Base-by-base conservation (phyloP, 768 basidiomycete species). In the Amanita exitialis region DNA sequence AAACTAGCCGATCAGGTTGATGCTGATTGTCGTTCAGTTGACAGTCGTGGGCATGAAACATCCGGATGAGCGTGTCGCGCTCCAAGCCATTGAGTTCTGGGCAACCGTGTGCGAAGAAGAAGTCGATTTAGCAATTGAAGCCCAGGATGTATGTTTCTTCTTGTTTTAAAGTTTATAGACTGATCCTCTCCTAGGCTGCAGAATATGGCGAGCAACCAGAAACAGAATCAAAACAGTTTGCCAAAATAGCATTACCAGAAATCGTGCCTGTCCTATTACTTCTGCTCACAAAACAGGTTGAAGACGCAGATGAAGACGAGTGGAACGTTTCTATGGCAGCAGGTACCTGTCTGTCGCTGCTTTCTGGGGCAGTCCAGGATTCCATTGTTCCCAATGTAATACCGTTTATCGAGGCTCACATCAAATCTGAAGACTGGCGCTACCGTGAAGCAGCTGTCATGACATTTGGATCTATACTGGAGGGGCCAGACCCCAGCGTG, bases 51-150 rank as follows among this genome's bases (percentile, higher is more conserved):
- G 96, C 35, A 99, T 99, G 96, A 92, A 92, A 65, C 84, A 94
- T 59, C 66, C 70, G 6, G 93, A 98, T 57, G 93, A 96, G 59
- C 73, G 82, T 6, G 94, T 99, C 34, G 91, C 93, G 0, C 68
- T 97, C 25, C 96, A 99, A 66, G 96, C 96, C 20, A 86, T 99
- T 47, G 96, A 99, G 63, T 99, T 99, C 68, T 99, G 96, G 96
- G 94, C 94, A 4, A 97, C 95, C 6, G 95, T 98, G 1, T 97
- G 93, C 61, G 95, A 99, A 64, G 91, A 96, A 65, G 96, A 99
- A 66, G 83, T 92, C 20, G 94, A 97, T 52, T 73, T 97, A 44
- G 83, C 86, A 16, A 77, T 91, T 57, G 94, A 97, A 62, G 89
- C 89, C 1, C 85, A 90, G 55, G 95, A 97, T 74, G 91, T 90